Percentiles rank a stretch among this genome's conserved stretches.
Conservation (phyloP, 805 yeast genomes). For the Pichia kluyveri region DNA sequence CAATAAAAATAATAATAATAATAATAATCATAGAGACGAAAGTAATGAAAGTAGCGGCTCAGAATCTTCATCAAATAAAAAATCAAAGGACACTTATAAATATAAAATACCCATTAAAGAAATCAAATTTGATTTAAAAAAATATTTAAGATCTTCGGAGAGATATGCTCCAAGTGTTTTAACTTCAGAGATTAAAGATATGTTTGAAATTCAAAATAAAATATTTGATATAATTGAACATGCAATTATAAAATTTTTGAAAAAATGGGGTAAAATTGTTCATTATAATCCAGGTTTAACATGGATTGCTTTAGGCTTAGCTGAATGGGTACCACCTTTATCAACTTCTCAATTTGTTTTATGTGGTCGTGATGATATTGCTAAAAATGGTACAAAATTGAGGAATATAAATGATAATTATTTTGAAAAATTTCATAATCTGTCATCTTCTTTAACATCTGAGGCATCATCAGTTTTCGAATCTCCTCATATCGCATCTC, state of each 20-base stretch:
- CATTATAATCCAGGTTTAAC: slow-evolving; percentile 76
- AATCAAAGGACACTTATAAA: slow-evolving; percentile 5
- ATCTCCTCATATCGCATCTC: slow-evolving; percentile 19
- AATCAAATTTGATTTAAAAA: slow-evolving; percentile 49
- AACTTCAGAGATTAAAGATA: slow-evolving; percentile 23
- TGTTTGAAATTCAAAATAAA: slow-evolving; percentile 38
- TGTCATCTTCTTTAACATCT: slow-evolving; percentile 8
- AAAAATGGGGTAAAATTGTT: slow-evolving; percentile 71
- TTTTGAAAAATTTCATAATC: slow-evolving; percentile 22
- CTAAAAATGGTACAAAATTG: slow-evolving; percentile 29
- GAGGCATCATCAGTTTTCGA: slow-evolving; percentile 15
- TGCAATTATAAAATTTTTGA: slow-evolving; percentile 54
- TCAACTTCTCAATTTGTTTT: slow-evolving; percentile 44
- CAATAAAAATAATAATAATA: background rate
- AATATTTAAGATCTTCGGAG: slow-evolving; percentile 43
- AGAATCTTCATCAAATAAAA: background rate
- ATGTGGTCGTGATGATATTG: slow-evolving; percentile 41
- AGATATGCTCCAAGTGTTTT: slow-evolving; percentile 26
- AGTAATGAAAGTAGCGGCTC: background rate
- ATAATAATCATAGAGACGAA: slow-evolving; percentile 2
- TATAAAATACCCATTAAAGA: slow-evolving; percentile 22
- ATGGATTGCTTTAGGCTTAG: slow-evolving; percentile 82
- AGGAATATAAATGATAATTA: slow-evolving; percentile 25
- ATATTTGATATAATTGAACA: slow-evolving; percentile 48
- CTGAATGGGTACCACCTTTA: slow-evolving; percentile 80